phyloP scores from a whole-genome alignment of 2,329 filamentous ascomycete species.

The Penicillium freii region DNA sequence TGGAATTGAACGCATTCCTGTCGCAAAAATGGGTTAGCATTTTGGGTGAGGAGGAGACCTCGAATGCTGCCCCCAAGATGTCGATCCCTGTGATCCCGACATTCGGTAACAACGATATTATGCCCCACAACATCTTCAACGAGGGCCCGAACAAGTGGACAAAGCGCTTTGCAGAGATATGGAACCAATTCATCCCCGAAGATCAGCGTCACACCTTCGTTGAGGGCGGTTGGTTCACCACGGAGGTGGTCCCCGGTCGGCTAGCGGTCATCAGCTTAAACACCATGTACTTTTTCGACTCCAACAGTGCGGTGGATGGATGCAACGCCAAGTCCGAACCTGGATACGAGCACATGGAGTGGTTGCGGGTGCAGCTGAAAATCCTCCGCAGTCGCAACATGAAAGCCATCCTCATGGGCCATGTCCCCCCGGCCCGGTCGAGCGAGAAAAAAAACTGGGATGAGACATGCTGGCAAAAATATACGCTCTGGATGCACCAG shows the following conservation, averaged over 20 bases:
- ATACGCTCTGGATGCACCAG: slow-evolving; percentile 83
- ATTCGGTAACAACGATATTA: slow-evolving; percentile 95
- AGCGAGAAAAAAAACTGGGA: slow-evolving; percentile 86
- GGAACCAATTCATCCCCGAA: slow-evolving; percentile 85
- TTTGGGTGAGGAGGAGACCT: slow-evolving; percentile 57
- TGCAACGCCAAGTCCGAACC: slow-evolving; percentile 77
- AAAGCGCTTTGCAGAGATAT: slow-evolving; percentile 71
- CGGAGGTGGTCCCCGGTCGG: slow-evolving; percentile 82
- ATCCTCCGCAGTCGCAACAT: slow-evolving; percentile 77
- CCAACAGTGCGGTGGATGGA: slow-evolving; percentile 90
- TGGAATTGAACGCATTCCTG: slow-evolving; percentile 71
- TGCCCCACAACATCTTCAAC: slow-evolving; percentile 91
- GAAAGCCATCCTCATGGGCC: slow-evolving; percentile 92
- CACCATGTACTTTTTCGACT: slow-evolving; percentile 92
- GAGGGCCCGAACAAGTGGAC: slow-evolving; percentile 87
- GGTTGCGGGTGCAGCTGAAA: slow-evolving; percentile 85
- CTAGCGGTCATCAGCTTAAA: slow-evolving; percentile 93
- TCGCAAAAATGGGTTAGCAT: slow-evolving; percentile 73
- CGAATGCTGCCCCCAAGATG: slow-evolving; percentile 54
- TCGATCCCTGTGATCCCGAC: slow-evolving; percentile 81
- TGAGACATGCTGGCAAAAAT: slow-evolving; percentile 98
- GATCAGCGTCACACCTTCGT: slow-evolving; percentile 87
- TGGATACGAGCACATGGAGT: slow-evolving; percentile 93
- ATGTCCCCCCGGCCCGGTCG: slow-evolving; percentile 87
- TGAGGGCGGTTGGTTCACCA: slow-evolving; percentile 90